Conservation (phyloP, 352 stramenopile species). For the Phytopythium aichiense region DNA sequence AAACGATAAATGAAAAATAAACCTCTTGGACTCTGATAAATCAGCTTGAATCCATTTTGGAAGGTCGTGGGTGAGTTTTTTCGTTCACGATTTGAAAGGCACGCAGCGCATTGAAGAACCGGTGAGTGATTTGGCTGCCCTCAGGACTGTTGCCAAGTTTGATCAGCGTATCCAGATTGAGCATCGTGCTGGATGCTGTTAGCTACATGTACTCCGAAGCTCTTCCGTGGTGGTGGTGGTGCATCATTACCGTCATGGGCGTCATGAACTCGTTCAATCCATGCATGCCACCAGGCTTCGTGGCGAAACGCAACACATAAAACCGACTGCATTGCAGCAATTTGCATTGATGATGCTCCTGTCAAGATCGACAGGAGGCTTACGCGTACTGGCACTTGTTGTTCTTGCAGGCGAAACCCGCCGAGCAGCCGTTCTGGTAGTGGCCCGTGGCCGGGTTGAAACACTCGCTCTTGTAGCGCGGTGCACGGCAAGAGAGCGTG, state of each 20-base stretch:
- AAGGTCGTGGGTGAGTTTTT: not conserved
- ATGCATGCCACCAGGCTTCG: too few species aligned
- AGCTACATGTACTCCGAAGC: too few species aligned
- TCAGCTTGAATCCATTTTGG: not conserved
- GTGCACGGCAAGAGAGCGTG: conserved; percentile 12
- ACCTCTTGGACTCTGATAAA: not conserved
- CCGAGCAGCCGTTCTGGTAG: conserved; percentile 20
- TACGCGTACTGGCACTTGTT: conserved; percentile 25
- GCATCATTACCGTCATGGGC: too few species aligned
- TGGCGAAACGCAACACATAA: too few species aligned
- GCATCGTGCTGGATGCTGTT: too few species aligned
- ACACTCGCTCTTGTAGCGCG: conserved; percentile 18
- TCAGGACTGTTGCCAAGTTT: too few species aligned
- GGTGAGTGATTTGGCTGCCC: too few species aligned
- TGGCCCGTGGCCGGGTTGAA: conserved; percentile 24
- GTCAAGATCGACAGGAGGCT: not conserved
- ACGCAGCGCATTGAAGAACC: not conserved
- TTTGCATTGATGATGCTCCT: too few species aligned
- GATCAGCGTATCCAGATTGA: too few species aligned
- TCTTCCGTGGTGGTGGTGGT: too few species aligned
- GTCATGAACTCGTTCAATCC: too few species aligned
- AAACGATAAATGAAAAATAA: not conserved
- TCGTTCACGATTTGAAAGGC: not conserved
- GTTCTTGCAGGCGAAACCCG: conserved; percentile 20
- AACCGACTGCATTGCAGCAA: too few species aligned